Evolutionary conservation across 1,284 basidiomycete species (phyloP), one percentile per base, ranked within the genome.

Genomic region (Clitocybe nebularis): DNA sequence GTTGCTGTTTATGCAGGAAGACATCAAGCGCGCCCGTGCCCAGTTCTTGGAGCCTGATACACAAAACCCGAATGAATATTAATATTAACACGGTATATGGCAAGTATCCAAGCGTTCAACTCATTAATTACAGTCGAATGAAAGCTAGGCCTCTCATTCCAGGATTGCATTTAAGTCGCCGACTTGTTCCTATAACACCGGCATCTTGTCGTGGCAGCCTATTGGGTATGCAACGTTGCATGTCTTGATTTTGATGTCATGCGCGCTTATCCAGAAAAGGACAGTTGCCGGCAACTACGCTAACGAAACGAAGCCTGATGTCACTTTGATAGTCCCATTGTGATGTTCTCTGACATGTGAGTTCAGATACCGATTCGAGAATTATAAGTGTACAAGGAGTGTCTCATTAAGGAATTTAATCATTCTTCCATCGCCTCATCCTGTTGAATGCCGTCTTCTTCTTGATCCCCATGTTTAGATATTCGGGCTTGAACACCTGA

Each of bases 1-100:
- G 60, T 67, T 93, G 25, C 60, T 93, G 21, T 90, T 91, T 69
- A 90, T 92, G 84, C 88, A 92, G 58, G 89, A 92, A 60, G 90
- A 91, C 52, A 92, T 93, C 65, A 89, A 90, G 57, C 80, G 88
- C n/a, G 90, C 89, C 7, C 75, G 88, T 32, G 80, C 82, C 6
- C 81, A 89, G 58, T 89, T 90, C 50, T 77, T 82, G 37, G 83
- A 84, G 46, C 69, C 73, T 36, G 80, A 84, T 49, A 72, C 79
- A 51, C 72, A 70, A 35, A 72, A 77, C 48, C 66, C 73, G 36
- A 70, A 58, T 47, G 68, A 74, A 36, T 71, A 71, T 52, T 69
- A 55, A 59, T n/a, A n/a, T n/a, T n/a, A n/a, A n/a, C n/a, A n/a
- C n/a, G n/a, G n/a, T n/a, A n/a, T n/a, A n/a, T n/a, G n/a, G n/a